A percentile compares a stretch with the other conserved stretches of the same genome.
Conservation (phyloP, 129 eudicot genomes). For the Chrysanthemum seticuspe region DNA sequence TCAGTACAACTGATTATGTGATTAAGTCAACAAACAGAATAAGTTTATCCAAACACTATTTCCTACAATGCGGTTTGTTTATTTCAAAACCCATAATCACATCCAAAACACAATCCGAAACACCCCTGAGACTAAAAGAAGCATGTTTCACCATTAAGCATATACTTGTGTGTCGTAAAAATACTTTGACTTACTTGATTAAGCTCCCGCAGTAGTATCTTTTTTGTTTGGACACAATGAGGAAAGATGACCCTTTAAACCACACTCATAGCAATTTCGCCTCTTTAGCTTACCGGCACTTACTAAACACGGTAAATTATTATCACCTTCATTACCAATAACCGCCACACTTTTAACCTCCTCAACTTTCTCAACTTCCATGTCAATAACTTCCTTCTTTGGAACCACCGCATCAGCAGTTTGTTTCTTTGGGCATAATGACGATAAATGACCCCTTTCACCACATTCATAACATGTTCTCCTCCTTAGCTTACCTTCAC, state of each 20-base stretch:
- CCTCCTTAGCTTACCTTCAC: conserved; percentile 53
- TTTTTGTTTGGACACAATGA: conserved; percentile 48
- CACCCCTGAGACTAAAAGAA: conserved; percentile 14
- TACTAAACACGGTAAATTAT: not conserved
- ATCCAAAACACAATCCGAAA: too few relatives aligned
- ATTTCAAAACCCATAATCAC: too few relatives aligned
- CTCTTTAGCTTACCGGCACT: conserved; percentile 52
- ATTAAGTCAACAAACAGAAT: too few relatives aligned
- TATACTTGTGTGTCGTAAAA: not conserved
- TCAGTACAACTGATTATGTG: too few relatives aligned
- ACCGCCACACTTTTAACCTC: conserved; percentile 13
- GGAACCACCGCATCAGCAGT: conserved; percentile 5
- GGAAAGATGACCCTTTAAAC: conserved; percentile 60
- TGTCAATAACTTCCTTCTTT: conserved; percentile 10
- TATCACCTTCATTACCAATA: too few relatives aligned
- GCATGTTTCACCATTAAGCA: not conserved
- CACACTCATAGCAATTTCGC: conserved; percentile 64
- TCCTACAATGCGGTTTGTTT: too few relatives aligned
- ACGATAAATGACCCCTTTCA: conserved; percentile 46
- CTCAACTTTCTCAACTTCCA: conserved; percentile 22
- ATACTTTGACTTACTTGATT: conserved; percentile 27
- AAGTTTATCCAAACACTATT: too few relatives aligned
- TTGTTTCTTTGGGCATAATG: conserved; percentile 31
- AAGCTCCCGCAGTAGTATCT: conserved; percentile 31
- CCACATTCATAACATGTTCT: conserved; percentile 64